Base-by-base conservation (phyloP, 192 early-diverging fungal genomes). In the Allomyces arbusculus region DNA sequence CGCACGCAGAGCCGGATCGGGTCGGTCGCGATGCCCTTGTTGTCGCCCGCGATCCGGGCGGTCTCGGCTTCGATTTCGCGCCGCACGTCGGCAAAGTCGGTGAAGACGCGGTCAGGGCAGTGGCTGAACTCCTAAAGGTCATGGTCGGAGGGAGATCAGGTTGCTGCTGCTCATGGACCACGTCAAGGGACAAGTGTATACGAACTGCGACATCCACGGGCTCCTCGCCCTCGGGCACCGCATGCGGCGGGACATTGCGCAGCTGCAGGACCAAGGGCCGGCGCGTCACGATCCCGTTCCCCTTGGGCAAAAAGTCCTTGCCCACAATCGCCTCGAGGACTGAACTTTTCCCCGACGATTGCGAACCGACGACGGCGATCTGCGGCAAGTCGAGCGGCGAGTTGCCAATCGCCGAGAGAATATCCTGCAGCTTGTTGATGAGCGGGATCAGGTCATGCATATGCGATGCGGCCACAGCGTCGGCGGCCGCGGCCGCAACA, bases 261-360 rank as follows among this genome's bases (percentile, higher is more conserved):
- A 91, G 82, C 72, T 91, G 89, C 50, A 91, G 72, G 61, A 91
- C 84, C 64, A 91, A 72, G 12, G 89, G 89, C 10, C 89, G 80
- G 20, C 89, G 84, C 40, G 89, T 91, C 69, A 91, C 87, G 66
- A 91, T 86, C 24, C 89, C 89, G 71, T 79, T 87, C 24, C 89
- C 96, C 65, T 95, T 82, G 23, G 97, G 97, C 64, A 99, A 72
- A 73, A 99, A 97, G 79, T 99, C 97, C 28, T 88, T 79, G n/a
- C 95, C 92, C 20, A 97, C 95, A 69, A 99, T 86, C 73, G 91
- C 95, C 70, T 99, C 97, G 25, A 99, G 77, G 19, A 99, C 97
- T n/a, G 91, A 94, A 63, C 87, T 90, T 73, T 99, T 99, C 65
- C 97, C 97, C 65, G 84, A 86, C 23, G 86, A 88, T 71, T 91